Conservation (phyloP, 169 alveolate genomes). For the Haemoproteus tartakovskyi region DNA sequence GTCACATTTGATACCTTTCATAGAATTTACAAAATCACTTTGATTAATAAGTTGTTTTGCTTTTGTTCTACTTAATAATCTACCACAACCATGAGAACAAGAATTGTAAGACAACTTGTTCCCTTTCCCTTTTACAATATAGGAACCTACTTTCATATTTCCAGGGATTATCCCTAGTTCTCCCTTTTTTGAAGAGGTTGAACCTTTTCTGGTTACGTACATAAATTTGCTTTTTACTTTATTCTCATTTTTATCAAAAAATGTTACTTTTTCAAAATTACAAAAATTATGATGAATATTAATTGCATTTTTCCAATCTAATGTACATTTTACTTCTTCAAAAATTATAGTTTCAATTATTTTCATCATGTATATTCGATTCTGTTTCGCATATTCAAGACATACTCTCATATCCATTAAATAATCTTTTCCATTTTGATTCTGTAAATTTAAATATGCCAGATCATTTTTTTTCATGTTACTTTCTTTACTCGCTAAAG, state of each 20-base stretch:
- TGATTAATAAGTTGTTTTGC: slow-evolving; percentile 73
- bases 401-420: slow-evolving; percentile 75
- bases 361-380: slow-evolving; percentile 69
- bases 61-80: slow-evolving; percentile 70
- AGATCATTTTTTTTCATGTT: slow-evolving; percentile 56
- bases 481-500: slow-evolving; percentile 65
- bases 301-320: slow-evolving; percentile 52
- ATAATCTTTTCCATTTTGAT: slow-evolving; percentile 69
- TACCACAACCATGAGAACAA: slow-evolving; percentile 79
- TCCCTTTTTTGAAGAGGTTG: slow-evolving; percentile 67
- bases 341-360: slow-evolving; percentile 44
- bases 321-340: slow-evolving; percentile 49
- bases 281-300: slow-evolving; percentile 79
- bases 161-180: slow-evolving; percentile 80
- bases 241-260: slow-evolving; percentile 33
- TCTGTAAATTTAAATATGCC: slow-evolving; percentile 52
- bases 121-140: slow-evolving; percentile 56
- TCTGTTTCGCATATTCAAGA: slow-evolving; percentile 69
- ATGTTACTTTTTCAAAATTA: slow-evolving; percentile 65
- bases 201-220: slow-evolving; percentile 78
- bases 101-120: slow-evolving; percentile 65
- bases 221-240: slow-evolving; percentile 66
- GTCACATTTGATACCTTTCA: slow-evolving; percentile 60
- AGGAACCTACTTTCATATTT: slow-evolving; percentile 58
- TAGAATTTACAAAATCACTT: slow-evolving; percentile 67